Base-by-base conservation (phyloP, 805 yeast species). In the Ogataea methanolica region DNA sequence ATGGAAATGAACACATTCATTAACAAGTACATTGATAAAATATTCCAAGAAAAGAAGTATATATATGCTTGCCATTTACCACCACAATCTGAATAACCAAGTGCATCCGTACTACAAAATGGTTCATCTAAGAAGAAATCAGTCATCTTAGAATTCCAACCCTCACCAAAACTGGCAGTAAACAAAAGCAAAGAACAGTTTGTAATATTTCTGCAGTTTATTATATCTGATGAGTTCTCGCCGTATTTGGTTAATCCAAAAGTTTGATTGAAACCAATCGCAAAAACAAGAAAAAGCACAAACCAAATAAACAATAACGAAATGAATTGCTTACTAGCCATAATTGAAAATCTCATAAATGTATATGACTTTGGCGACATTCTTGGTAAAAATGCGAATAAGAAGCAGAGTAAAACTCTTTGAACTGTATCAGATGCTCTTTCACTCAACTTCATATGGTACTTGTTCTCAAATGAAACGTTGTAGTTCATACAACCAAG, bases 111-210 rank as follows among this genome's bases (percentile, higher is more conserved):
- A 1, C 76, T 63, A 58, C 97, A 89, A 54, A 69, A 82, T 0
- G 97, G 97, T 1, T 67, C 55, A 17, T 69, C 70, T 4, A 88
- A 60, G 1, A 82, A 72, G 57, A 75, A 83, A 61, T 89, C 96
- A 38, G 72, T 73, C 90, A 89, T 82, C 23, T 85, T 75, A 54
- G 82, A 76, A 60, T 89, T 88, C 97, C 97, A 89, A 2, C 92
- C 92, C 66, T 89, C 96, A 5, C 96, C 97, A 62, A 89, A 87
- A 67, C 91, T 83, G 73, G 85, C 80, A 49, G 86, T 74, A 68
- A 89, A 89, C 19, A 89, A 67, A 19, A 88, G 62, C 39, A 89
- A 75, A 56, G 90, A 64, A 0, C 95, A 76, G 55, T 85, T 88
- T 0, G 91, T 85, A 2, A 89, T 87, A 0, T 94, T 83, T 47